Evolutionary conservation across 2,329 filamentous ascomycete genomes (phyloP), one percentile per base, ranked within the genome.

Genomic region (Microthyrium microscopicum): DNA sequence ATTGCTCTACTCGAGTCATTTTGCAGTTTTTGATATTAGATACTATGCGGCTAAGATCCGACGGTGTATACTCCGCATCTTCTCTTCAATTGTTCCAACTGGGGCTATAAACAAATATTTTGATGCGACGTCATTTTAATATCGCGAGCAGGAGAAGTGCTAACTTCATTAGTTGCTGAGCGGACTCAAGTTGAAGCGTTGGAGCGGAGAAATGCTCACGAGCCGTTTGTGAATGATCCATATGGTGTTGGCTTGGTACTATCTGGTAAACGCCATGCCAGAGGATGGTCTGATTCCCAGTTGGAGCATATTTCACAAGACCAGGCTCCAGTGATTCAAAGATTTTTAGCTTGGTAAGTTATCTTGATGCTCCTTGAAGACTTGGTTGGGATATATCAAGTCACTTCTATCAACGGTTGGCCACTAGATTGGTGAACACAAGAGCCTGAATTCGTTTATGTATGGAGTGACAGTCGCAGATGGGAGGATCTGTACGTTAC

Each of bases 171-270:
- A 36, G 28, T 28, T 16, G 9, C 6, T 25, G 34, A 36, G 21
- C 34, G 22, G 20, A 29, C 30, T 8, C 16, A 9, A 7, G 31
- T 29, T 8, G 26, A 17, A 21, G 28, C 27, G 27, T 22, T 20
- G 16, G 34, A 36, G 28, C 19, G 31, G n/a, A 19, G 21, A 13
- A 32, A 36, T 31, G 34, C n/a, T 22, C 31, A 25, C 21, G 20
- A 16, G 11, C 27, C 34, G 2, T 36, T 27, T n/a, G 28, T 19
- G 13, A 17, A 4, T 16, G 35, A 37, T 26, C n/a, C 33, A 5
- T 37, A 37, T 29, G 35, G 35, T 4, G 21, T 19, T 13, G 21
- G 29, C n/a, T 16, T 17, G 9, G 15, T 27, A 5, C 21, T 37
- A 7, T 7, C 6, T 16, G 25, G 17, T 5, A 37, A 37, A 26